These are phyloP conservation scores for Stygiomarasmius scandens DNA, from an alignment of 1,284 basidiomycete species.

Conservation along the genomic window DNA sequence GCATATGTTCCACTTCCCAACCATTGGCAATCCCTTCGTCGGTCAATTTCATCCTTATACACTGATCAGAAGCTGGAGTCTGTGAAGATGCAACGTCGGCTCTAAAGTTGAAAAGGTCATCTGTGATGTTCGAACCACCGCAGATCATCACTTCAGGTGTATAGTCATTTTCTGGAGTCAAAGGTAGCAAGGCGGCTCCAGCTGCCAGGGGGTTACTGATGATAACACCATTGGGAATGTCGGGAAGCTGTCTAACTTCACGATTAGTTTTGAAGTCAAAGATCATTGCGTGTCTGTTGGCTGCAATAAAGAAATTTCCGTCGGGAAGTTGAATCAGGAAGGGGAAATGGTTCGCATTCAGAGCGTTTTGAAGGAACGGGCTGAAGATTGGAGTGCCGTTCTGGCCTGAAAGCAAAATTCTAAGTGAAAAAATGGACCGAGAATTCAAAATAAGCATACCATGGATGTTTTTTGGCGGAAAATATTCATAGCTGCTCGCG, in stretches of 20 bases:
- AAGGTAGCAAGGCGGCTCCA: constrained; percentile 44
- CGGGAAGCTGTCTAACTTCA: constrained; percentile 42
- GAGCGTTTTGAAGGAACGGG: constrained; percentile 51
- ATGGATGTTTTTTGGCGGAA: constrained; percentile 46
- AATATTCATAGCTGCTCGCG: constrained; percentile 48
- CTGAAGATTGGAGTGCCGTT: constrained; percentile 36
- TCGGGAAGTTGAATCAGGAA: constrained; percentile 52
- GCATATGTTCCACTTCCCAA: constrained; percentile 41
- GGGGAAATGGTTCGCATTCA: constrained; percentile 61
- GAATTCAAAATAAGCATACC: constrained; percentile 31
- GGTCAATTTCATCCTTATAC: constrained; percentile 40
- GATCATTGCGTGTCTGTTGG: constrained; percentile 55
- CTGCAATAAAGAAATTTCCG: constrained; percentile 53
- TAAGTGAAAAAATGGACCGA: constrained; percentile 16
- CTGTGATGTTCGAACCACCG: constrained; percentile 34
- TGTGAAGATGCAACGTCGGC: constrained; percentile 24
- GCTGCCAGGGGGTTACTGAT: constrained; percentile 42
- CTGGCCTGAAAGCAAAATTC: constrained; percentile 17
- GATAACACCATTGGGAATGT: constrained; percentile 52
- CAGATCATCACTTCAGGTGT: constrained; percentile 43
- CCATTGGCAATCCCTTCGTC: constrained; percentile 38
- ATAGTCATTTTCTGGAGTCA: constrained; percentile 20
- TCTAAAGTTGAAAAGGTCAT: constrained; percentile 25
- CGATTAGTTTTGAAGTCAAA: constrained; percentile 52
- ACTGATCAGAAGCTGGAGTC: constrained; percentile 45